Base-by-base conservation (phyloP, 768 basidiomycete species). In the Lactarius sanguifluus region DNA sequence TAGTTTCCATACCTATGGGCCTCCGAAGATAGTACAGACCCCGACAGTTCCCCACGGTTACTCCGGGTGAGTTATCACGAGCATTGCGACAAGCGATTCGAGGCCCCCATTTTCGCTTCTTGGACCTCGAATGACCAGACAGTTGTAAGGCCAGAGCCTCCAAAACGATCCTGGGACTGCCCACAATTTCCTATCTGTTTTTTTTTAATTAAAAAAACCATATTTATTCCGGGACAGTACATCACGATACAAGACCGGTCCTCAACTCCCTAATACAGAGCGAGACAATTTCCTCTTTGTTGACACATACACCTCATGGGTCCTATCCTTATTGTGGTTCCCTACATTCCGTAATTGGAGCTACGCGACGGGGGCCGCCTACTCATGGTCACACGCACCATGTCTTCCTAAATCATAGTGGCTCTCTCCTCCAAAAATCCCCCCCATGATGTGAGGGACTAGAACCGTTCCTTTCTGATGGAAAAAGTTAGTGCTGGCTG, bases 281-380 rank as follows among this genome's bases (percentile, higher is more conserved):
- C 32, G 32, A 32, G 32, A 32, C 32, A 32, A 32, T 32, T 32
- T 6, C 30, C 32, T 8, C 32, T 32, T 32, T 32, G 32, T 32
- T 32, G 32, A 32, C 32, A 32, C 32, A 32, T 32, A 32, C 32
- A 7, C 32, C 32, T 32, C 30, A 30, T 30, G 30, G 7, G 30
- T 30, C 6, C 32, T 30, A 7, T 7, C 50, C 23, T 52, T 15
- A 52, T 52, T 52, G 50, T 52, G 10, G 50, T 25, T 23, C 50
- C 50, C 50, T 52, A 52, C 50, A 52, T 52, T 52, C 50, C 50
- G 50, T 52, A 52, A 52, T 25, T 52, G 23, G 50, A 52, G 23
- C 25, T 52, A 52, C 25, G 50, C 23, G 13, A 28, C 50, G 25
- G 38, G 32, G 32, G 32, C 32, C 32, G 12, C 47, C 47, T 23